These are phyloP conservation scores for Fusarium sororula DNA, from an alignment of 2,329 filamentous ascomycete genomes.

Conservation along the genomic window DNA sequence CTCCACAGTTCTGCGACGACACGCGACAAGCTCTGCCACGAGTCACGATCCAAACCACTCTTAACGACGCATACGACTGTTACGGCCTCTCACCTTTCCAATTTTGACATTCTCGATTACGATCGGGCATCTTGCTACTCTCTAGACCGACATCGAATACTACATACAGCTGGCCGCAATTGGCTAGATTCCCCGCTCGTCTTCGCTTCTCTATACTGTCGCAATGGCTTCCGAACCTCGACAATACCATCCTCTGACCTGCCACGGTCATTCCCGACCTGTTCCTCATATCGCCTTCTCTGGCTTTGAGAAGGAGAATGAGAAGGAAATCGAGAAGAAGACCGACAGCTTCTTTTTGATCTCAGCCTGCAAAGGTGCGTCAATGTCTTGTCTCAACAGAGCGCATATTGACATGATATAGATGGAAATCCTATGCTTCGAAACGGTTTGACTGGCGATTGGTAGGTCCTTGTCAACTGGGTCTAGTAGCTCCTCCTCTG, in stretches of 20 bases:
- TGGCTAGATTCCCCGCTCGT: neutral
- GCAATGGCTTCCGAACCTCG: constrained; percentile 53
- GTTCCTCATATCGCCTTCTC: constrained; percentile 94
- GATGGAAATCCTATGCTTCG: constrained; percentile 99
- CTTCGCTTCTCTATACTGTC: constrained; percentile 6
- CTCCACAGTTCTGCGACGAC: constrained; percentile 38
- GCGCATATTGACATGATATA: constrained; percentile 49
- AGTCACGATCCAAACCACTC: constrained; percentile 30
- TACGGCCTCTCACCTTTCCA: constrained; percentile 37
- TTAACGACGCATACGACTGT: constrained; percentile 43
- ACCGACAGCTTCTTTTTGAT: constrained; percentile 90
- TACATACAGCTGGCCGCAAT: constrained; percentile 1
- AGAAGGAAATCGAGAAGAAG: constrained; percentile 67
- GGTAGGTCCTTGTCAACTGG: constrained; percentile 60
- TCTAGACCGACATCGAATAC: constrained; percentile 5
- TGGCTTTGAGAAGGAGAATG: constrained; percentile 79
- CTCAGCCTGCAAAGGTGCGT: constrained; percentile 85
- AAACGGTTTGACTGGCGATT: constrained; percentile 94
- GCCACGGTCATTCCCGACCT: constrained; percentile 91
- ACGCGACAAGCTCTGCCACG: constrained; percentile 33
- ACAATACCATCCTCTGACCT: constrained; percentile 87
- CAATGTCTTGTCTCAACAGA: constrained; percentile 11
- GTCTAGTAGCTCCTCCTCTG: constrained; percentile 8
- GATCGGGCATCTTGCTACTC: neutral
- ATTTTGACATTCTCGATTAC: constrained; percentile 2